phyloP scores from a whole-genome alignment of 139 green algal genomes.

The Chlorella vulgaris region DNA sequence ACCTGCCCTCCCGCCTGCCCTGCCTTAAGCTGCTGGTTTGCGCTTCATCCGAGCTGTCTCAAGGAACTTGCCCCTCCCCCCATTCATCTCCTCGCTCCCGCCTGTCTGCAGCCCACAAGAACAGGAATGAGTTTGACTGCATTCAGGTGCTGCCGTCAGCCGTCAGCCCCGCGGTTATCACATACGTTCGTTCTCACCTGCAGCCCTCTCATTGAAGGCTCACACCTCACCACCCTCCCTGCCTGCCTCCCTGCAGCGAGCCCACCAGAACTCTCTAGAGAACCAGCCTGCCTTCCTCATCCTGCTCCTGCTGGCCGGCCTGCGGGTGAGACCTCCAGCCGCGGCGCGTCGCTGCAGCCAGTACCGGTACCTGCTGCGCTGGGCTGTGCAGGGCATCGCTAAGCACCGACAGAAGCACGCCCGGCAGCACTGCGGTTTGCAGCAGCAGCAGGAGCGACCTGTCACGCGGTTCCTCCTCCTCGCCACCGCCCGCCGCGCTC shows the following conservation, averaged over 20 bases:
- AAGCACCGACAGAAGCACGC: too few species aligned
- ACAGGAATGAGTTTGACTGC: constrained; percentile 57
- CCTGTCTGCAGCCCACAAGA: not conserved
- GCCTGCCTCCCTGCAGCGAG: constrained; percentile 23
- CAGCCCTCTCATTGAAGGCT: not conserved
- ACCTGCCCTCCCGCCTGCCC: not conserved
- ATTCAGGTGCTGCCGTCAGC: constrained; percentile 35
- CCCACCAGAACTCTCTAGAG: constrained; percentile 75
- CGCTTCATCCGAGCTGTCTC: not conserved
- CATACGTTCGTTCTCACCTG: not conserved
- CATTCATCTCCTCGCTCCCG: not conserved
- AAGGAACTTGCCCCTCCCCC: not conserved
- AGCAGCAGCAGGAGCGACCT: too few species aligned
- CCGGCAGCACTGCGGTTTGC: too few species aligned
- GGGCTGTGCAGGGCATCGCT: too few species aligned
- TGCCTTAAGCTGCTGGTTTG: not conserved
- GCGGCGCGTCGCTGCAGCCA: too few species aligned
- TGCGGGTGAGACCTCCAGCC: not conserved
- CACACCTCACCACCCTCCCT: not conserved
- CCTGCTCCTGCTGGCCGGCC: constrained; percentile 8
- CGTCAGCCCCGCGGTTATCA: not conserved
- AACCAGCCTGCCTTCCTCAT: constrained; percentile 33
- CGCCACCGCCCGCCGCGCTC: too few species aligned
- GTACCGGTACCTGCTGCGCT: too few species aligned
- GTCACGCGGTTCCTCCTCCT: too few species aligned